Percentiles rank a stretch among this genome's conserved stretches.
Conservation (phyloP, 148 eudicot species). For the Beta vulgaris region DNA sequence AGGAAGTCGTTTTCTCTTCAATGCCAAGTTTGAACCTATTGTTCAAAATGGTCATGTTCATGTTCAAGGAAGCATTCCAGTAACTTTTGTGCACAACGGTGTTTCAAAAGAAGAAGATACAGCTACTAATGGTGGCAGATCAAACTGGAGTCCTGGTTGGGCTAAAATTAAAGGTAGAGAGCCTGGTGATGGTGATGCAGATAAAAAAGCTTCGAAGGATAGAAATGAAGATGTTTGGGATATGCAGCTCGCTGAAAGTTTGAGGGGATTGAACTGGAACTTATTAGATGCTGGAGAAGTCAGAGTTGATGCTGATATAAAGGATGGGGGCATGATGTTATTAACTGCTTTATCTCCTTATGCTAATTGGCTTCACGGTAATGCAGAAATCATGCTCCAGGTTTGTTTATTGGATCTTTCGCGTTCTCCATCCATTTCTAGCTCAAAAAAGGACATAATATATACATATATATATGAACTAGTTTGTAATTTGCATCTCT, state of each 20-base stretch:
- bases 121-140: conserved; percentile 57
- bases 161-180: conserved; percentile 58
- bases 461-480: too few relatives aligned
- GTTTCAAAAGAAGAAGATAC: conserved; percentile 56
- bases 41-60: conserved; percentile 98
- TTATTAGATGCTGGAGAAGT: conserved; percentile 94
- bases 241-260: conserved; percentile 85
- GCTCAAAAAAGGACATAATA: not conserved
- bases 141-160: conserved; percentile 81
- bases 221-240: conserved; percentile 93
- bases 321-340: conserved; percentile 99
- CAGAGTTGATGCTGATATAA: conserved; percentile 98
- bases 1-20: conserved; percentile 90
- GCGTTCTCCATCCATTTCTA: not conserved
- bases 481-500: not conserved
- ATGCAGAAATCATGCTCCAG: conserved; percentile 97
- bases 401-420: conserved; percentile 30
- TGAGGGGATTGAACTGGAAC: conserved; percentile 91
- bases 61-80: conserved; percentile 95
- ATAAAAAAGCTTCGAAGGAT: conserved; percentile 66
- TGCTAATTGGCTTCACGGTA: conserved; percentile 95
- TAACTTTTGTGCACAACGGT: conserved; percentile 59
- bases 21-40: conserved; percentile 95
- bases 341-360: conserved; percentile 92
- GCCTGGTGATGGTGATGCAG: conserved; percentile 55